These are phyloP conservation scores for Stemphylium lycopersici DNA, from an alignment of 2,329 filamentous ascomycete species.

Conservation along the genomic window DNA sequence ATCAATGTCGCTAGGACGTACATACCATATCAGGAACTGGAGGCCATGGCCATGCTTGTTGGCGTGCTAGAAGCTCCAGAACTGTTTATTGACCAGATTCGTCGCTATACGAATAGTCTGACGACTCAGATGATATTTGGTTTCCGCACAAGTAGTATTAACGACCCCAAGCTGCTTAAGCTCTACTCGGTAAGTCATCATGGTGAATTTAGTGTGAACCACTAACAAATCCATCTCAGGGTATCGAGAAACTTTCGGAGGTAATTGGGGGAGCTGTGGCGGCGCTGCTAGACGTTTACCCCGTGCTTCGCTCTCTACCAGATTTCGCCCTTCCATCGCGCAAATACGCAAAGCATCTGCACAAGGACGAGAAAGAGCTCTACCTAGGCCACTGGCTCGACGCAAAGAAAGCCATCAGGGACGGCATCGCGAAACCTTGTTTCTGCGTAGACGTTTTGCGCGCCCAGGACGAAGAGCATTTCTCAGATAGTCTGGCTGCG, in stretches of 20 bases:
- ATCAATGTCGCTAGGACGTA: constrained; percentile 27
- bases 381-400: constrained; percentile 32
- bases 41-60: constrained; percentile 61
- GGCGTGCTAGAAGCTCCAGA: constrained; percentile 55
- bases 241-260: constrained; percentile 51
- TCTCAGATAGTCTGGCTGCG: constrained; percentile 29
- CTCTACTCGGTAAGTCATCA: constrained; percentile 16
- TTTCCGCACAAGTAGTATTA: constrained; percentile 35
- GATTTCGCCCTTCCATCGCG: constrained; percentile 40
- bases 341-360: constrained; percentile 51
- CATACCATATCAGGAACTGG: constrained; percentile 61
- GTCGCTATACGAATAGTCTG: constrained; percentile 57
- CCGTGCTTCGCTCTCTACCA: constrained; percentile 51
- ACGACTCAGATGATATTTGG: constrained; percentile 60
- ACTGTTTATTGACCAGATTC: constrained; percentile 53
- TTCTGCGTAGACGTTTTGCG: constrained; percentile 31
- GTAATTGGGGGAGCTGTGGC: constrained; percentile 52
- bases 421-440: constrained; percentile 25
- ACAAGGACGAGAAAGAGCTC: constrained; percentile 51
- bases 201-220: background rate
- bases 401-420: constrained; percentile 24
- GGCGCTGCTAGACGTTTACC: constrained; percentile 56
- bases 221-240: constrained; percentile 45
- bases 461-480: constrained; percentile 25
- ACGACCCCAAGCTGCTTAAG: constrained; percentile 25